Evolutionary conservation across 2,329 filamentous ascomycete genomes (phyloP), one percentile per base, ranked within the genome.

Genomic region (Penicillium sp.): DNA sequence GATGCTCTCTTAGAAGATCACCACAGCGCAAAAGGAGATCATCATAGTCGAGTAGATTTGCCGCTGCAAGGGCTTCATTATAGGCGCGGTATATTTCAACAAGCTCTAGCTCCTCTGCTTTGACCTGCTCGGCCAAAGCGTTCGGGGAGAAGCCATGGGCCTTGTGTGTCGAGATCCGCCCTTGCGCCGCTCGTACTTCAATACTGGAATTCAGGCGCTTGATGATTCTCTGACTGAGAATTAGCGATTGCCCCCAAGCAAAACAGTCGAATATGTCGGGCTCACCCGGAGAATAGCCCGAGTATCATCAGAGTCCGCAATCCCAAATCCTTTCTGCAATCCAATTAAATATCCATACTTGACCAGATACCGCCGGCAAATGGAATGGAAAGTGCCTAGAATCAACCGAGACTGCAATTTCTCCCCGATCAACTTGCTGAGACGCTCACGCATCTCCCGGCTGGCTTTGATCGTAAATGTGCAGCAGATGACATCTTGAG

Each of bases 401-500:
- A 97, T 85, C 63, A 99, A 82, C 68, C 87, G 90, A 55, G 84
- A 87, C 71, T 92, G 90, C 16, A 88, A 79, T 6, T 88, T 88
- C 60, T 89, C 84, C 1, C 92, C 92, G n/a, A 98, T 82, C n/a
- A 91, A 83, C 59, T 84, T 88, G 0, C 88, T 87, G 57, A 98
- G 91, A 7, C 94, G 86, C 70, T 92, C 87, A 69, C 92, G 92
- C 94, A 99, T 99, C 79, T 98, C 94, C 18, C 84, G 85, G 18
- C 93, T 91, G 1, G 95, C 93, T 75, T 98, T 98, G 74, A 96
- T 92, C 2, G 95, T 99, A 72, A 99, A 99, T 0, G 94, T 98
- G 61, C 94, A 95, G 60, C 97, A 94, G 60, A 99, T 88, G 69
- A 98, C 87, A 78, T 97, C 92, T 78, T 90, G 87, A 69, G 94